Conservation (phyloP, 768 basidiomycete species). For the Phlegmacium glaucopus region DNA sequence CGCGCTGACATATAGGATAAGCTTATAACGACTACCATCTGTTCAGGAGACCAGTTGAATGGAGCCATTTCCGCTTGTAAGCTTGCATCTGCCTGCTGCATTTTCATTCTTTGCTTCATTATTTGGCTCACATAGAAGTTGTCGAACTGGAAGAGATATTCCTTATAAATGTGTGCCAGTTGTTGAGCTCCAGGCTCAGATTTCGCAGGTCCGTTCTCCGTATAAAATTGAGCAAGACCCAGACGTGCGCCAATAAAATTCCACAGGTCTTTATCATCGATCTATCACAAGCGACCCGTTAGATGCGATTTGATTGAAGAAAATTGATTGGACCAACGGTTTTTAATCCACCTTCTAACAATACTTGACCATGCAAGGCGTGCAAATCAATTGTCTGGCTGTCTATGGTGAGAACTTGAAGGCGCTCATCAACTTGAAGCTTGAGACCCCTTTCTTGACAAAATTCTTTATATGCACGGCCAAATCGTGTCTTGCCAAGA, state of each 20-base stretch:
- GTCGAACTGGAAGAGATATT: constrained; percentile 57
- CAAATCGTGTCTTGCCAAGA: constrained; percentile 48
- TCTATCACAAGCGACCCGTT: constrained; percentile 31
- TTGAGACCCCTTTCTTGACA: constrained; percentile 38
- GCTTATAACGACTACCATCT: constrained; percentile 42
- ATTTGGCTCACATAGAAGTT: constrained; percentile 44
- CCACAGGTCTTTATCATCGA: constrained; percentile 58
- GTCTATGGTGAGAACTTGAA: constrained; percentile 50
- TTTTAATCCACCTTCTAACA: constrained; percentile 50
- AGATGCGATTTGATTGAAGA: not conserved
- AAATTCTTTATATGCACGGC: constrained; percentile 47
- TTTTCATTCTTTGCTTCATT: constrained; percentile 15
- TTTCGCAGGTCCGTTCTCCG: constrained; percentile 56
- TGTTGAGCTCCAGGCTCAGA: constrained; percentile 59
- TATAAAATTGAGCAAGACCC: constrained; percentile 64
- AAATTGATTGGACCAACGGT: constrained; percentile 34
- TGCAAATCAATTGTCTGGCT: constrained; percentile 57
- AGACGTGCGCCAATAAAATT: constrained; percentile 63
- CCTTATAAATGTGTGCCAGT: constrained; percentile 57
- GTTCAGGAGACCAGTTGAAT: constrained; percentile 21
- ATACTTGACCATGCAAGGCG: constrained; percentile 54
- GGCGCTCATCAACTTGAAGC: constrained; percentile 34
- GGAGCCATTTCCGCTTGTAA: constrained; percentile 6
- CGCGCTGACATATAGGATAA: constrained; percentile 42
- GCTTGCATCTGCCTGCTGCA: not conserved